Evolutionary conservation across 2,329 filamentous ascomycete species (phyloP), one percentile per base, ranked within the genome.

Genomic region (Venturia aucupariae): DNA sequence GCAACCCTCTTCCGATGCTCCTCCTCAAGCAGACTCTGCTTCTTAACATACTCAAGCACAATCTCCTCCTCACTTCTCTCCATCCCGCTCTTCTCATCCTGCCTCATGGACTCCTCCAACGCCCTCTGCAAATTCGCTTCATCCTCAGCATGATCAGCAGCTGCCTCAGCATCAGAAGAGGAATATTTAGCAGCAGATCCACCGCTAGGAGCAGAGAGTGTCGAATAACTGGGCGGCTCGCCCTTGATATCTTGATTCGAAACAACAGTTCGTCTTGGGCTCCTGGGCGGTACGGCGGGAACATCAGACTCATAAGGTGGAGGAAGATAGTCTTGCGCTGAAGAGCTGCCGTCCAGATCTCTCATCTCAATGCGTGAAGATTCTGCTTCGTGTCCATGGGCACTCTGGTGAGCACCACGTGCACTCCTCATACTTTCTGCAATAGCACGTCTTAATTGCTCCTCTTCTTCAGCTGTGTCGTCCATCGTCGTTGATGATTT

Each of bases 41-140:
- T 88, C 79, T 88, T 89, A 48, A 91, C 82, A 73, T 90, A 91
- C 70, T 91, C 88, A 72, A 92, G 74, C 10, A 92, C 84, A 65
- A 89, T 85, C 64, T 90, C 84, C 71, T 92, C 88, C 71, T 92
- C 89, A 0, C 80, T 83, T 70, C 75, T 79, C 64, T 71, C 71
- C 66, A 66, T 71, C 67, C 81, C 66, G 5, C 69, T 70, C 3
- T 69, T 68, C n/a, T 70, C 69, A 35, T 69, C 66, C 32, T 66
- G 67, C 57, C 66, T 67, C 64, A 74, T 72, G 2, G 69, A 71
- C 55, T 74, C 74, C 17, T 72, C 72, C 30, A 77, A 68, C 62
- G 75, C 75, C 7, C 71, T 70, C 59, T 71, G 70, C 30, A 72
- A 71, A 24, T 76, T 73, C 24, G 73, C 75, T 44, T 76, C 72